A percentile compares a stretch with the other conserved stretches of the same genome.
phyloP scores from a whole-genome alignment of 2,329 filamentous ascomycete species.

The Ophiognomonia clavigignenti-juglandacearum region DNA sequence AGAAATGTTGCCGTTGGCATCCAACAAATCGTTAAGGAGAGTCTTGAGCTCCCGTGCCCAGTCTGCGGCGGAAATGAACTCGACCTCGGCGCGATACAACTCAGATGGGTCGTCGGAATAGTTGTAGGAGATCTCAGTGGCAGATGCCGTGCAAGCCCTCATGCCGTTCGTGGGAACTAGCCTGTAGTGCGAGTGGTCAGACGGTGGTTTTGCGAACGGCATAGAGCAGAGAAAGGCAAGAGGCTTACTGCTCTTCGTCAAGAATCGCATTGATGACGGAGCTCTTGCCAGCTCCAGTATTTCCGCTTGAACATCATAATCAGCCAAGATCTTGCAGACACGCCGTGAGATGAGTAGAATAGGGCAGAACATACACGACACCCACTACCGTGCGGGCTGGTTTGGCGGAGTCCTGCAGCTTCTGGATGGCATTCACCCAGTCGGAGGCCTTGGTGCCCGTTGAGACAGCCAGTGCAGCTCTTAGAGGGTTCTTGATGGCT shows the following conservation, averaged over 20 bases:
- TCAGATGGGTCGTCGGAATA: conserved; percentile 28
- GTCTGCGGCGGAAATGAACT: conserved; percentile 48
- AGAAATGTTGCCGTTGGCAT: conserved; percentile 31
- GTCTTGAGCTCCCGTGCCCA: conserved; percentile 48
- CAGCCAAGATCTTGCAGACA: no score
- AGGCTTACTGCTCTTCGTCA: conserved; percentile 45
- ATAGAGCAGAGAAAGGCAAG: neutral
- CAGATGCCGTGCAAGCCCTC: conserved; percentile 56
- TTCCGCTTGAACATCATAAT: no score
- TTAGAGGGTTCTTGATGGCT: no score
- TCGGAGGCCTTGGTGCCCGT: conserved; percentile 18
- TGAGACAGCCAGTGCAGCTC: no score
- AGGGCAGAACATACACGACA: no score
- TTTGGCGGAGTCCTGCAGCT: conserved; percentile 32
- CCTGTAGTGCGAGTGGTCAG: no score
- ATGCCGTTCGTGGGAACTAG: conserved; percentile 42
- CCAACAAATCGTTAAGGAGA: conserved; percentile 43
- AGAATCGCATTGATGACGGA: conserved; percentile 60
- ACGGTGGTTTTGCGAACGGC: no score
- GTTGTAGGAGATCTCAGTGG: conserved; percentile 58
- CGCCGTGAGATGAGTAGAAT: no score
- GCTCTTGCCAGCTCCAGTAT: conserved; percentile 58
- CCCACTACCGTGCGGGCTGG: conserved; percentile 44
- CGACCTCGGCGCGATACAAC: conserved; percentile 49
- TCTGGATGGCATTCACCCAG: conserved; percentile 28